Evolutionary conservation across 1,284 basidiomycete genomes (phyloP), one percentile per base, ranked within the genome.

Genomic region (Cryptococcus sp.): DNA sequence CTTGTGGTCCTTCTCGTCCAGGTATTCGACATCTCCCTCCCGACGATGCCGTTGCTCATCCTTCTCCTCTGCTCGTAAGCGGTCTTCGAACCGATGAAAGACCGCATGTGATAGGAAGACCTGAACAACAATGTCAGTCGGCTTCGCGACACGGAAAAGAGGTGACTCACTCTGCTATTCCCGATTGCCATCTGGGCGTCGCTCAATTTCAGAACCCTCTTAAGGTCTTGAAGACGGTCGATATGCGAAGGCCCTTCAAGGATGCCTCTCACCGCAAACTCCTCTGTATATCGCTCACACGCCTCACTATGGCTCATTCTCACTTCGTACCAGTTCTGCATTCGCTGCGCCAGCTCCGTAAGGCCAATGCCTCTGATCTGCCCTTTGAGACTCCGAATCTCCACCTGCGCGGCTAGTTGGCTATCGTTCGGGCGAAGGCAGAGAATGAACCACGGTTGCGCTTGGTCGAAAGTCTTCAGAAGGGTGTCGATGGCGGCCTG

Each of bases 391-490:
- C 88, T 88, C 39, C 92, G 84, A 3, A 91, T 90, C 80, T 99
- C 95, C 56, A 96, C 81, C 76, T 98, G 93, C 73, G 93, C 92
- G 31, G 93, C 91, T 19, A 97, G 80, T 75, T 96, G 93, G 19
- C 90, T 89, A 80, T 97, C 93, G 74, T 98, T 98, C 11, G 93
- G 93, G 68, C 91, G 93, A 64, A 98, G 78, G 72, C 92, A 96
- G 78, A 96, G 90, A 5, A 96, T 84, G 71, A 88, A 90, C 94
- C 94, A 98, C 1, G 87, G 81, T 80, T 96, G 91, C 15, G 91
- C 89, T 66, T 96, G 93, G 56, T 90, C 87, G 20, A 98, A 82
- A 0, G 92, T 94, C 64, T 91, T 87, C 68, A 97, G 90, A 5
- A 98, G 83, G 0, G 87, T 88, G 68, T 91, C 88, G 38, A 97